These are phyloP conservation scores for Hypomontagnella monticulosa DNA, from an alignment of 495 filamentous ascomycete genomes.

Conservation along the genomic window DNA sequence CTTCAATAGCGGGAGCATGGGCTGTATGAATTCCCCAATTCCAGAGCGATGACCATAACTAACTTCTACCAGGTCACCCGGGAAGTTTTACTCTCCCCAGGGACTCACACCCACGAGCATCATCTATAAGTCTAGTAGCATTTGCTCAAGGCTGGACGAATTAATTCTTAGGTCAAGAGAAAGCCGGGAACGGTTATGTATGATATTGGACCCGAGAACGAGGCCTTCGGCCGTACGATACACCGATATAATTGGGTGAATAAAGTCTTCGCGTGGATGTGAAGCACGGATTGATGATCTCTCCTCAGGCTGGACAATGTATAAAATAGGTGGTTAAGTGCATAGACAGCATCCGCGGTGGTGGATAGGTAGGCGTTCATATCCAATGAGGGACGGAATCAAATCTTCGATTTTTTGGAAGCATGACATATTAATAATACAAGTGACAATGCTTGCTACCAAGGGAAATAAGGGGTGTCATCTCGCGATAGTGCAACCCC, in stretches of 20 bases:
- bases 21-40: slow-evolving; percentile 67
- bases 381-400: slow-evolving; percentile 38
- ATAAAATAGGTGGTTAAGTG: slow-evolving; percentile 46
- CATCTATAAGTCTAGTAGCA: slow-evolving; percentile 24
- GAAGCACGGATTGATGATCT: slow-evolving; percentile 43
- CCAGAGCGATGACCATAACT: slow-evolving; percentile 10
- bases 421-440: background rate
- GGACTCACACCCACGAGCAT: slow-evolving; percentile 18
- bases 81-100: slow-evolving; percentile 63
- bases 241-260: slow-evolving; percentile 24
- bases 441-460: slow-evolving; percentile 2
- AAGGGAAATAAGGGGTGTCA: slow-evolving; percentile 2
- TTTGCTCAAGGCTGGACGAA: slow-evolving; percentile 12
- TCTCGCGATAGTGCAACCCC: background rate
- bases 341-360: slow-evolving; percentile 45
- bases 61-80: slow-evolving; percentile 60
- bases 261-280: slow-evolving; percentile 24
- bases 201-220: slow-evolving; percentile 40
- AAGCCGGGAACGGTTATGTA: slow-evolving; percentile 32
- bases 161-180: slow-evolving; percentile 5
- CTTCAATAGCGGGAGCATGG: slow-evolving; percentile 84
- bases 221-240: slow-evolving; percentile 32
- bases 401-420: slow-evolving; percentile 38
- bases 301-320: slow-evolving; percentile 46
- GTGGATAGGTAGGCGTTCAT: slow-evolving; percentile 47